These are phyloP conservation scores for Penicillium crystallinum DNA, from an alignment of 495 filamentous ascomycete species.

Conservation along the genomic window DNA sequence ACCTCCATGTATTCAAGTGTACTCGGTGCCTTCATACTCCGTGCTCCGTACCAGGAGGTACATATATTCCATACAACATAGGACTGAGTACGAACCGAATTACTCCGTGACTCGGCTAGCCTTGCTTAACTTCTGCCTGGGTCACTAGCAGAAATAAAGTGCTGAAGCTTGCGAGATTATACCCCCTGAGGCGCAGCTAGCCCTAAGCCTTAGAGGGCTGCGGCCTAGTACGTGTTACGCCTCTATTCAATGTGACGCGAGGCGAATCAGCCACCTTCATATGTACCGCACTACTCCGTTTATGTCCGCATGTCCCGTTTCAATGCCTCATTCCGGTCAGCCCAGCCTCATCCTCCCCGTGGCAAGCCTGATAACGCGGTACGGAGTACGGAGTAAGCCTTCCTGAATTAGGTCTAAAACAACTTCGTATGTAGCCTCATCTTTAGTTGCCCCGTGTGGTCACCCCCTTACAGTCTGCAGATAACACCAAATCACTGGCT, in stretches of 20 bases:
- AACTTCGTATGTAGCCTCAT: too few relatives aligned
- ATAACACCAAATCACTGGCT: conserved; percentile 9
- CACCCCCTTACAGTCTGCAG: conserved; percentile 11
- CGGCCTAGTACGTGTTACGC: conserved; percentile 20
- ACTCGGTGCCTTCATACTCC: too few relatives aligned
- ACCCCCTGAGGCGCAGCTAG: conserved; percentile 14
- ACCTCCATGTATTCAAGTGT: too few relatives aligned
- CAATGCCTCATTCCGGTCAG: neutral
- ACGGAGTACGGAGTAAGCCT: neutral
- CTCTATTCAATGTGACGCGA: neutral
- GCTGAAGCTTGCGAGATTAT: neutral
- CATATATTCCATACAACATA: too few relatives aligned
- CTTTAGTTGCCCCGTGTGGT: neutral
- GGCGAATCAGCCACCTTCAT: neutral
- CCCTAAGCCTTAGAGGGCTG: conserved; percentile 41
- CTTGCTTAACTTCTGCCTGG: too few relatives aligned
- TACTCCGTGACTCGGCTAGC: too few relatives aligned
- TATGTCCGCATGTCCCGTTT: neutral
- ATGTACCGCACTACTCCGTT: neutral
- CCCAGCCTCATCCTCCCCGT: conserved; percentile 5
- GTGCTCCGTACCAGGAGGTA: too few relatives aligned
- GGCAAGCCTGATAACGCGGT: conserved; percentile 4
- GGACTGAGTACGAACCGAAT: too few relatives aligned
- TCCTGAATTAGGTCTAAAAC: neutral
- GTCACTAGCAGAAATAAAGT: neutral